Base-by-base conservation (phyloP, 2,329 filamentous ascomycete species). In the Pseudogymnoascus pannorum region DNA sequence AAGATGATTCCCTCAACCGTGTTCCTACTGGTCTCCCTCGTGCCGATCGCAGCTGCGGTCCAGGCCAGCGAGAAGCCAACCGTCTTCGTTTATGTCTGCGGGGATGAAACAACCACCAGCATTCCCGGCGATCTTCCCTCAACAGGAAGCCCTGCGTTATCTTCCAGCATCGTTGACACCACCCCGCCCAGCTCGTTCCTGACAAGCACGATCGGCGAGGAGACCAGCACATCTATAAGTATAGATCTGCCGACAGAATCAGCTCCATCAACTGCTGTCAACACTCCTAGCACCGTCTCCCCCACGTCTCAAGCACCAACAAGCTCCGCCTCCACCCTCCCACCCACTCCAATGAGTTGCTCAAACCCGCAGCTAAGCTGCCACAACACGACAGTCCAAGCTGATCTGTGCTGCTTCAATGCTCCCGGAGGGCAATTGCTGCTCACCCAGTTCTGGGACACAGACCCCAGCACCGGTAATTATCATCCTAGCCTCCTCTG, bases 381-480 rank as follows among this genome's bases (percentile, higher is more conserved):
- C 69, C 81, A 85, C 62, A 86, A 86, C 69, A 82, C 80, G 5
- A 84, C 84, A 2, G 73, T 75, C 6, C 79, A 83, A n/a, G 72
- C 78, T 58, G 79, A 91, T 68, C 81, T 85, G 5, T 92, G 89
- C 76, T 92, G 89, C 74, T 88, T 91, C 76, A 88, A 88, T 69
- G 79, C 83, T 20, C 88, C 88, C 0, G 85, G 87, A 3, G 89
- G 89, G 6, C 82, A 89, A 64, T 75, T 92, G 48, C 78, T 91
- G 4, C 83, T 85, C 72, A 91, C 89, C 2, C 88, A 92, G 68
- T 91, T 92, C 75, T 92, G 88, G 88, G 88, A 92, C 69, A 81
- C 84, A 0, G 71, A 81, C 62, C 87, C 87, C 1, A 75, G 80
- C 1, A 81, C 84, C 3, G 71, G 66, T 66, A 65, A 44, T 29